phyloP scores from a whole-genome alignment of 768 basidiomycete genomes.

The Tulasnella sp. region DNA sequence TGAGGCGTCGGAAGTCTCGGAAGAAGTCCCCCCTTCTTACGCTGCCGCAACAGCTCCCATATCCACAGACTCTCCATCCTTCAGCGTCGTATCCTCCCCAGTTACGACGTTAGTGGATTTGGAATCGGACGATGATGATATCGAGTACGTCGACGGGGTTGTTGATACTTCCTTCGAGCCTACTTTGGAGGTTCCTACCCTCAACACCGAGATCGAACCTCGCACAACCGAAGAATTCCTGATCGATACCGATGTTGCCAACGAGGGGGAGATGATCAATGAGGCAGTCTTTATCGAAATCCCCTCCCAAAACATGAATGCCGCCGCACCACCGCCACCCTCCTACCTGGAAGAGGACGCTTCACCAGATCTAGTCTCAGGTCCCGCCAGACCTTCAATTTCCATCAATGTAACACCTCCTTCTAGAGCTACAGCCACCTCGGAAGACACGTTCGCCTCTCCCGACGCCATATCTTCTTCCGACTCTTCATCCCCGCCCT shows the following conservation, averaged over 20 bases:
- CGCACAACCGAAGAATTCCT: too few species aligned
- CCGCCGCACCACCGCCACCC: not conserved
- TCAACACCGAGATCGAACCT: too few species aligned
- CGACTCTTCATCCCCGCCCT: not conserved
- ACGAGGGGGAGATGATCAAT: too few species aligned
- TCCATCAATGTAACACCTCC: not conserved
- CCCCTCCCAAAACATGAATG: too few species aligned
- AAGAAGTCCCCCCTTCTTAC: not conserved
- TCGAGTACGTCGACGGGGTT: not conserved
- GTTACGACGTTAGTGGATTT: not conserved
- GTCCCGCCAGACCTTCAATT: not conserved
- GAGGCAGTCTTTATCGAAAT: too few species aligned
- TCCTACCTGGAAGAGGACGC: not conserved
- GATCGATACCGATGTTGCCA: too few species aligned
- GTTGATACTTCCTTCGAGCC: too few species aligned
- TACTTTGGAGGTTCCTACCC: too few species aligned
- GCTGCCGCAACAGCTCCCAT: not conserved
- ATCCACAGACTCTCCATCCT: not conserved
- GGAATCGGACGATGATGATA: not conserved
- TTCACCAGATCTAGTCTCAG: not conserved
- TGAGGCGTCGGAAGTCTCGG: not conserved
- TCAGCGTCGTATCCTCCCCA: not conserved
- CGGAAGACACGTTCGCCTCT: not conserved
- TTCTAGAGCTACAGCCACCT: not conserved
- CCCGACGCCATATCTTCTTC: not conserved